These are phyloP conservation scores for Senna siamea DNA, from an alignment of 306 rosid genomes.

Conservation along the genomic window DNA sequence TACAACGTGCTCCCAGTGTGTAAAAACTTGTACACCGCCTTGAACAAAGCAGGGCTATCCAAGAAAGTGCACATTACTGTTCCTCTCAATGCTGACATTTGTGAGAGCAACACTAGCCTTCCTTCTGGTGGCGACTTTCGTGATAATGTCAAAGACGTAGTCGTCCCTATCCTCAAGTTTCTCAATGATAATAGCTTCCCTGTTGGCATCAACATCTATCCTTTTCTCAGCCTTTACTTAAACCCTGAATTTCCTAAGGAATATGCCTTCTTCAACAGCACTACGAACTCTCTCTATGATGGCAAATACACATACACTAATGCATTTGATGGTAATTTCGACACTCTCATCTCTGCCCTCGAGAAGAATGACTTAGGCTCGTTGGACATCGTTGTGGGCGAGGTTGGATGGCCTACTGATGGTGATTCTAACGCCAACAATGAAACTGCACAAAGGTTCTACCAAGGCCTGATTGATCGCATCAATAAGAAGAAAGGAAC, in stretches of 20 bases:
- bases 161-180: conserved; percentile 55
- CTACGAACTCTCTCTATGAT: conserved; percentile 44
- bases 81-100: conserved; percentile 77
- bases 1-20: conserved; percentile 48
- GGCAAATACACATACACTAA: conserved; percentile 60
- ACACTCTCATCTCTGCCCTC: conserved; percentile 60
- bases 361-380: conserved; percentile 56
- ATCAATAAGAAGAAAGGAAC: conserved; percentile 50
- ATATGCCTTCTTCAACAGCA: conserved; percentile 61
- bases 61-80: conserved; percentile 64
- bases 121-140: conserved; percentile 74
- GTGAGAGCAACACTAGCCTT: conserved; percentile 45
- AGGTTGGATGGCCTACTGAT: conserved; percentile 77
- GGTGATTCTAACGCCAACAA: conserved; percentile 55
- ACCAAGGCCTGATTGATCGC: conserved; percentile 56
- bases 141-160: conserved; percentile 41
- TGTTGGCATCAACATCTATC: conserved; percentile 70
- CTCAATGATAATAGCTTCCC: conserved; percentile 51
- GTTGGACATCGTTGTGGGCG: conserved; percentile 63
- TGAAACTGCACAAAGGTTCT: conserved; percentile 50
- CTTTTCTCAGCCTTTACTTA: conserved; percentile 70
- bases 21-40: conserved; percentile 60
- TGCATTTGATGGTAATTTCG: conserved; percentile 68
- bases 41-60: conserved; percentile 62
- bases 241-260: conserved; percentile 69